A percentile compares a stretch with the other conserved stretches of the same genome.
Conservation (phyloP, 2,329 filamentous ascomycete species). For the Exophiala aquamarina region DNA sequence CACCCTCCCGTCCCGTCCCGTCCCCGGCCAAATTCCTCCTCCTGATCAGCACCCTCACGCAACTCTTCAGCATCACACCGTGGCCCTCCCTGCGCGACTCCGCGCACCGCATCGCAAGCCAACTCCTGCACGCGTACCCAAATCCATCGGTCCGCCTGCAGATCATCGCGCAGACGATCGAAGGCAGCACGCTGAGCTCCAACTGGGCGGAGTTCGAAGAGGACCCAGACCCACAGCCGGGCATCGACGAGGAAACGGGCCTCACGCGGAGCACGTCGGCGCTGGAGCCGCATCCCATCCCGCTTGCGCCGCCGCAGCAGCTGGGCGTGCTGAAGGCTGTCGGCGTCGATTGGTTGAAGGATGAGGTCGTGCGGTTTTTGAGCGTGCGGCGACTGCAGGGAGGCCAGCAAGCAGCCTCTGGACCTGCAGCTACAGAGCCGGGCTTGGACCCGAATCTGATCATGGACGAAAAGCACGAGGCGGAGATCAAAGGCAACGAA, state of each 20-base stretch:
- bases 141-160: slow-evolving; percentile 16
- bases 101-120: slow-evolving; percentile 24
- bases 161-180: slow-evolving; percentile 26
- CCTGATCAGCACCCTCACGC: slow-evolving; percentile 23
- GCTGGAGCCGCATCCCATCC: slow-evolving; percentile 21
- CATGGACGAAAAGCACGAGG: not conserved
- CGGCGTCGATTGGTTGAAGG: slow-evolving; percentile 30
- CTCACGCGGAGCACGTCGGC: slow-evolving; percentile 21
- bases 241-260: slow-evolving; percentile 23
- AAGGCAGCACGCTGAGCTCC: slow-evolving; percentile 18
- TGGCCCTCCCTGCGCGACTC: slow-evolving; percentile 24
- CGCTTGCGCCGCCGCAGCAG: slow-evolving; percentile 19
- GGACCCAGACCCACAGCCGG: slow-evolving; percentile 14
- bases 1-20: not conserved
- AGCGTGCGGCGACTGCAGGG: not conserved
- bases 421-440: slow-evolving; percentile 1
- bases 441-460: not conserved
- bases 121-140: slow-evolving; percentile 24
- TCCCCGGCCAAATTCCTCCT: slow-evolving; percentile 23
- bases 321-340: slow-evolving; percentile 24
- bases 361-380: slow-evolving; percentile 14
- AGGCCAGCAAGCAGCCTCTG: not conserved
- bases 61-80: slow-evolving; percentile 25
- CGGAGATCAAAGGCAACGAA: not conserved
- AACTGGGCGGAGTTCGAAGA: slow-evolving; percentile 24